These are phyloP conservation scores for Cladorrhinum sp. DNA, from an alignment of 2,329 filamentous ascomycete species.

Conservation along the genomic window DNA sequence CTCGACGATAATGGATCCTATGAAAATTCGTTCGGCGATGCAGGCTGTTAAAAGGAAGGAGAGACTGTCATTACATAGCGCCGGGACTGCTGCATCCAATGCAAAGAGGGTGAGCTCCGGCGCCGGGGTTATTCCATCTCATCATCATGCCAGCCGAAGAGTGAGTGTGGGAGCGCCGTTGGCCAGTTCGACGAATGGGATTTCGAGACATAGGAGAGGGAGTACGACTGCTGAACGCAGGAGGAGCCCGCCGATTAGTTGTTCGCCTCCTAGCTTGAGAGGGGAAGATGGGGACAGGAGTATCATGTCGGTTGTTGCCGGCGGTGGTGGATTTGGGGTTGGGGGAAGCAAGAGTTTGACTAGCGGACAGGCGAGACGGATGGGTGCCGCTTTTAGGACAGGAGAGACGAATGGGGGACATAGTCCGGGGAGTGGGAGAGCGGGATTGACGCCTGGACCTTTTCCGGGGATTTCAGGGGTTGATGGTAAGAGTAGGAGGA, in stretches of 20 bases:
- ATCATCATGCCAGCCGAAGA: slow-evolving; percentile 25
- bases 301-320: neutral
- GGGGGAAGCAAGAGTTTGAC: slow-evolving; percentile 39
- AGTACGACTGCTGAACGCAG: slow-evolving; percentile 46
- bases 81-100: slow-evolving; percentile 34
- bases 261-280: slow-evolving; percentile 40
- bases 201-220: slow-evolving; percentile 50
- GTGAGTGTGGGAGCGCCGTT: slow-evolving; percentile 36
- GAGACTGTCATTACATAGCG: slow-evolving; percentile 39
- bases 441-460: neutral
- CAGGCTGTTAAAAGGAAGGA: slow-evolving; percentile 49
- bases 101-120: slow-evolving; percentile 45
- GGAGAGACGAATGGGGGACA: slow-evolving; percentile 19
- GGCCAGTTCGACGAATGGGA: slow-evolving; percentile 53
- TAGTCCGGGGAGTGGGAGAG: slow-evolving; percentile 10
- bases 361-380: slow-evolving; percentile 54
- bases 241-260: slow-evolving; percentile 52
- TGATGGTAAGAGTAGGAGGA: slow-evolving; percentile 36
- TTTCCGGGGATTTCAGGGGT: slow-evolving; percentile 8
- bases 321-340: neutral
- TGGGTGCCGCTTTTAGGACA: slow-evolving; percentile 41
- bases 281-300: slow-evolving; percentile 19
- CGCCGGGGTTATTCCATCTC: slow-evolving; percentile 35
- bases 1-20: slow-evolving; percentile 45
- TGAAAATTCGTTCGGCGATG: slow-evolving; percentile 54